Base-by-base conservation (phyloP, 2,329 filamentous ascomycete species). In the Calonectria multiphialidica region DNA sequence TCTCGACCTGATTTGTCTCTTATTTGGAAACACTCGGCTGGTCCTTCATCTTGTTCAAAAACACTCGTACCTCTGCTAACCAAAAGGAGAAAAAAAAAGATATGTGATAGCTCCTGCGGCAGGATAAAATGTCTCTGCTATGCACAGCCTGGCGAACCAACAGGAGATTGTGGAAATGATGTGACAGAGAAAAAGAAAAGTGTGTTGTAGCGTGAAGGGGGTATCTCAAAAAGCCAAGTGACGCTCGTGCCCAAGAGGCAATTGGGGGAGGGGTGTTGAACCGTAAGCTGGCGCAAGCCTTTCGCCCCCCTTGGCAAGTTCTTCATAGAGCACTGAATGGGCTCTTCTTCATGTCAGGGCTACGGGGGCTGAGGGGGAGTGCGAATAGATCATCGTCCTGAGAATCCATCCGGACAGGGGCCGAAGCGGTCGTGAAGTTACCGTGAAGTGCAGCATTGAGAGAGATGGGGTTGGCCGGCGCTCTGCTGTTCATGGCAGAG, bases 341-440 rank as follows among this genome's bases (percentile, higher is more conserved):
- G 80, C 94, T 96, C 77, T 92, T 94, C 66, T 92, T 91, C 87
- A 97, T 95, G 77, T 97, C 95, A 0, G 95, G 95, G 78, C 94
- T 96, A 63, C 95, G 88, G 1, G 95, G 95, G 79, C 94, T 96
- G 85, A 98, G 91, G 1, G 95, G 95, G 65, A 98, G 89, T 0
- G 95, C 95, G 80, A 98, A 98, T 2, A 98, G 87, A 47, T 94
- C 96, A 71, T 98, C 95, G 33, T 82, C 81, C 40, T 78, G 76
- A 18, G 72, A 68, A 28, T 74, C 72, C 7, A 74, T 59, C 18
- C 75, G 73, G 18, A 71, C 70, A 21, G 79, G 75, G 7, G 71
- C 68, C 3, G 74, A 78, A 28, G 57, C 72, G 42, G 74, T 61
- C 16, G 74, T 25, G n/a, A 75, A 63, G 50, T 79, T 75, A 33